A percentile compares a stretch with the other conserved stretches of the same genome.
phyloP scores from a whole-genome alignment of 805 yeast species.

The Pichia nakasei region DNA sequence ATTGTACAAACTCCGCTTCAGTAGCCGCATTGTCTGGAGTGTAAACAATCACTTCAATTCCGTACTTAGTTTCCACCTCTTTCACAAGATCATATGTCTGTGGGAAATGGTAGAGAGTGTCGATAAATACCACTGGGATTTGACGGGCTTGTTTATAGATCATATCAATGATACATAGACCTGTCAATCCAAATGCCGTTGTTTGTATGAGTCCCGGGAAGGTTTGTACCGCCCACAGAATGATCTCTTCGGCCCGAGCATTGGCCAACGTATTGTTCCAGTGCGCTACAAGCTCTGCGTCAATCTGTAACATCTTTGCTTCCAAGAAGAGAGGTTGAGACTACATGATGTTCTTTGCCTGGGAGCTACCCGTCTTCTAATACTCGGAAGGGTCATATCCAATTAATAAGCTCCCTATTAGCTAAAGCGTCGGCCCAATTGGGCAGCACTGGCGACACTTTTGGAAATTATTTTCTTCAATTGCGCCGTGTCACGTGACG shows the following conservation, averaged over 20 bases:
- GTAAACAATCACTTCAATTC: constrained; percentile 50
- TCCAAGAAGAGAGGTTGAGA: too few relatives aligned
- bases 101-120: constrained; percentile 90
- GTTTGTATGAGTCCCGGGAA: constrained; percentile 82
- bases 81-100: constrained; percentile 76
- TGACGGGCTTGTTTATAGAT: constrained; percentile 57
- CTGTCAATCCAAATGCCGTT: constrained; percentile 92
- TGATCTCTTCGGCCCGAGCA: constrained; percentile 58
- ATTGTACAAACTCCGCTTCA: constrained; percentile 54
- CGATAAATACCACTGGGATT: constrained; percentile 58
- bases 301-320: constrained; percentile 9
- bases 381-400: too few relatives aligned
- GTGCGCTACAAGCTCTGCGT: constrained; percentile 44
- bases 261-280: constrained; percentile 54
- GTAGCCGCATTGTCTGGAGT: constrained; percentile 50
- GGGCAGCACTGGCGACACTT: too few relatives aligned
- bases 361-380: too few relatives aligned
- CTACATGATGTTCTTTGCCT: too few relatives aligned
- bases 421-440: too few relatives aligned
- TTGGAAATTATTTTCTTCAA: too few relatives aligned
- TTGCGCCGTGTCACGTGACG: background rate
- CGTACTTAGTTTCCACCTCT: constrained; percentile 44
- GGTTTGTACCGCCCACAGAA: constrained; percentile 76
- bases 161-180: constrained; percentile 81
- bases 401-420: too few relatives aligned